Conservation (phyloP, 2,329 filamentous ascomycete species). For the Pseudogymnoascus sp. region DNA sequence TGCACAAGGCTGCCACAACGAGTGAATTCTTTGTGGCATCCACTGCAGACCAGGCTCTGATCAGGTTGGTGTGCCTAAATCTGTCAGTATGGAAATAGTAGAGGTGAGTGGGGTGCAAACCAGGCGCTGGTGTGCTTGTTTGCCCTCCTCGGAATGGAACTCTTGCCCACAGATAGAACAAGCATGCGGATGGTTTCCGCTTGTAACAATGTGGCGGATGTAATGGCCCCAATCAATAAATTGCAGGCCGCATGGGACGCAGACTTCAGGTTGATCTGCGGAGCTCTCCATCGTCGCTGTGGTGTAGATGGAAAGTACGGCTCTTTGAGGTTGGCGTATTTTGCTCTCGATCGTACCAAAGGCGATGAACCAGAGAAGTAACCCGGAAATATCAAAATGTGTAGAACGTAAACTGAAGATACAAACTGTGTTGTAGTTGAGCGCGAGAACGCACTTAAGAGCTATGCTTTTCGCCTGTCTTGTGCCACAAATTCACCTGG, state of each 20-base stretch:
- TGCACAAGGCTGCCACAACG: constrained; percentile 20
- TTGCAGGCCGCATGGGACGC: background rate
- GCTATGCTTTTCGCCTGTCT: background rate
- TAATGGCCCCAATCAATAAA: background rate
- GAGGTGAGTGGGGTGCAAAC: background rate
- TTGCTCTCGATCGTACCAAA: background rate
- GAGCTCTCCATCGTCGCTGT: background rate
- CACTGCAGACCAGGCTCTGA: constrained; percentile 19
- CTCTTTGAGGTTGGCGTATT: no score
- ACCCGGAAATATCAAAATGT: background rate
- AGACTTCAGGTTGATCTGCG: background rate
- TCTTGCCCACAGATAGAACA: constrained; percentile 17
- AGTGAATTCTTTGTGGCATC: constrained; percentile 17
- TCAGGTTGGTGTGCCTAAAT: constrained; percentile 17
- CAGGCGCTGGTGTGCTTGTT: constrained; percentile 13
- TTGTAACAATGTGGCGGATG: constrained; percentile 15
- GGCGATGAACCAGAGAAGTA: background rate
- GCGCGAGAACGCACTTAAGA: background rate
- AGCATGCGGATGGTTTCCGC: constrained; percentile 5
- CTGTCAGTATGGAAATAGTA: background rate
- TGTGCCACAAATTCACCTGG: background rate
- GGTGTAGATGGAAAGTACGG: background rate
- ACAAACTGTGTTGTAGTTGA: background rate
- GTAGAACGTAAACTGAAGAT: background rate
- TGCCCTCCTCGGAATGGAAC: constrained; percentile 15